A percentile compares a stretch with the other conserved stretches of the same genome.
These are phyloP conservation scores for Blastomyces silverae DNA, from an alignment of 2,329 filamentous ascomycete genomes.

Conservation along the genomic window DNA sequence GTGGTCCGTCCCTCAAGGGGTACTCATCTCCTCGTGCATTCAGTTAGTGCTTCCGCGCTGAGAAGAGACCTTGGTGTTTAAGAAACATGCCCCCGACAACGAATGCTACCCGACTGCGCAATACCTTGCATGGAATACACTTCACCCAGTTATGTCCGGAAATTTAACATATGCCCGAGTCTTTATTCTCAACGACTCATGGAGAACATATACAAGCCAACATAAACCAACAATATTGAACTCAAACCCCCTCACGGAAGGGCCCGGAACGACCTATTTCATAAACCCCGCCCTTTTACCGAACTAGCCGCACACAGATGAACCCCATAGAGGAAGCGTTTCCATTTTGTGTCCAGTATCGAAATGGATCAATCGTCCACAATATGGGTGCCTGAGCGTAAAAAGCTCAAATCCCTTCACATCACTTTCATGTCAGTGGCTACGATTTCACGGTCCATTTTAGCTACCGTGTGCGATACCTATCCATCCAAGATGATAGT, in stretches of 20 bases:
- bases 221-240: not conserved
- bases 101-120: not conserved
- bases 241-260: not conserved
- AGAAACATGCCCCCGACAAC: not conserved
- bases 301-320: not conserved
- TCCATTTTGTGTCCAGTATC: not conserved
- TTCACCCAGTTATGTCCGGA: not conserved
- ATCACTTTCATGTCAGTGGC: not conserved
- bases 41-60: not conserved
- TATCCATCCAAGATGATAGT: not conserved
- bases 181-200: not conserved
- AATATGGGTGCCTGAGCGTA: not conserved
- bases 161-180: not conserved
- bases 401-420: not conserved
- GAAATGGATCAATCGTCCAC: not conserved
- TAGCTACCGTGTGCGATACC: not conserved
- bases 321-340: not conserved
- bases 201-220: not conserved
- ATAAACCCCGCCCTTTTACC: not conserved
- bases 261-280: not conserved
- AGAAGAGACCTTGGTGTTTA: not conserved
- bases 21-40: not conserved
- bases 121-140: not conserved
- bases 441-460: not conserved
- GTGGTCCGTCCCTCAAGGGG: not conserved